Base-by-base conservation (phyloP, 352 stramenopile genomes). In the Pythium coloratum region DNA sequence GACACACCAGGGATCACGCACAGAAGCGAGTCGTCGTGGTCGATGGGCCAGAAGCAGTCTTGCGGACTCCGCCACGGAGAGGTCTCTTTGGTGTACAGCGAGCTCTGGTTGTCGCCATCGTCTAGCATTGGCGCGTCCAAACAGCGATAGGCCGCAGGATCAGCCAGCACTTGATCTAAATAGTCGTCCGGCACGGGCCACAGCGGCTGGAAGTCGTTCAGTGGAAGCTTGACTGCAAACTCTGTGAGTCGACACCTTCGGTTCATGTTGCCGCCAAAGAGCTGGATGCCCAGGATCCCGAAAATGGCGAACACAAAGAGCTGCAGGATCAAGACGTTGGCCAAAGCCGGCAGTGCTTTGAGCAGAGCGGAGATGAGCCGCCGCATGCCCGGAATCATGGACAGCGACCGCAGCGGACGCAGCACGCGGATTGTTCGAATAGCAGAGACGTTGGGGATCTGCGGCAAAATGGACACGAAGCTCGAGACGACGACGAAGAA, bases 251-350 rank as follows among this genome's bases (percentile, higher is more conserved):
- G 86, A 71, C 90, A 97, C 34, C 87, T 70, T n/a, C 80, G 77
- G 47, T 84, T 92, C 77, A 97, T 89, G 20, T 72, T 82, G 14
- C 90, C 91, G 28, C 77, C 71, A 59, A 95, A 98, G 18, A 98
- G 75, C 53, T 98, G 90, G 40, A 97, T 87, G 0, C 88, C 92
- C 1, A 97, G 72, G 67, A 97, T 97, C 0, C 87, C 89, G 67
- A 97, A 97, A 42, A 98, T 89, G 38, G 92, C 85, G 62, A 97
- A 97, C 0, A 97, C 81, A 58, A 98, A 97, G n/a, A 92, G 74
- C 63, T 96, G 81, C 9, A 98, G 62, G 14, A 97, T 82, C 5
- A 97, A 66, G n/a, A 97, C 90, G 59, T 96, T 96, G 51, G 80
- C 82, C 66, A 98, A 92, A 0, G 83, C 82, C 14, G 89, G 88